phyloP scores from a whole-genome alignment of 805 yeast genomes.

The Sugiyamaella mastotermitis region DNA sequence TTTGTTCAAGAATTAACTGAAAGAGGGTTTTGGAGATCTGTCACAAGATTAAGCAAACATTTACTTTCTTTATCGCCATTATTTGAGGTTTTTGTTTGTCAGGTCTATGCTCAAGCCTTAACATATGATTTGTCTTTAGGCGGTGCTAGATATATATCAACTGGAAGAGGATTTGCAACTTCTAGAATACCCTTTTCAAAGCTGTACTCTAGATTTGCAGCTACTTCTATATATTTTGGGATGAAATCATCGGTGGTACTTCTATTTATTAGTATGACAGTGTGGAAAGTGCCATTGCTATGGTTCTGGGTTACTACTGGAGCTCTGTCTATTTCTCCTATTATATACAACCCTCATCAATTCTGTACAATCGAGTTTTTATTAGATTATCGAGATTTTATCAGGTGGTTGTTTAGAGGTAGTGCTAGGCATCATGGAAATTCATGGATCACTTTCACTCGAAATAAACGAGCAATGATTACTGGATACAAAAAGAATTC shows the following conservation, averaged over 20 bases:
- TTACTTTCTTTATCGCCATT: conserved; percentile 78
- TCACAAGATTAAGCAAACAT: conserved; percentile 65
- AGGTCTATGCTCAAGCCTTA: conserved; percentile 78
- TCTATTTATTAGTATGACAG: conserved; percentile 67
- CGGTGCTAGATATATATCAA: conserved; percentile 85
- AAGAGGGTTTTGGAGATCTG: conserved; percentile 74
- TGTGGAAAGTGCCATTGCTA: conserved; percentile 91
- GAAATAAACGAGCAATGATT: conserved; percentile 75
- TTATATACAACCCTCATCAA: conserved; percentile 95
- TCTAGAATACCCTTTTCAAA: conserved; percentile 66
- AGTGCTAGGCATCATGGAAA: conserved; percentile 57
- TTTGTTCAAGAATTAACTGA: conserved; percentile 84
- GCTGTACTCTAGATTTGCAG: conserved; percentile 71
- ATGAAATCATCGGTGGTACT: conserved; percentile 61
- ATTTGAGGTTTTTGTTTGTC: conserved; percentile 94
- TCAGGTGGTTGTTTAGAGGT: conserved; percentile 82
- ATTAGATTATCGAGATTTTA: conserved; percentile 90
- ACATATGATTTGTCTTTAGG: conserved; percentile 76
- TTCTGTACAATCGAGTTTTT: conserved; percentile 94
- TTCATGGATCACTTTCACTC: conserved; percentile 76
- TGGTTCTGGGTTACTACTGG: conserved; percentile 97
- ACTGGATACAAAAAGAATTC: conserved; percentile 84
- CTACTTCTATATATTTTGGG: conserved; percentile 74
- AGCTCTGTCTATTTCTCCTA: conserved; percentile 87
- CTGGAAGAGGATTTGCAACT: conserved; percentile 93